Conservation (phyloP, 805 yeast genomes). For the Zygosaccharomyces kombuchaensis region DNA sequence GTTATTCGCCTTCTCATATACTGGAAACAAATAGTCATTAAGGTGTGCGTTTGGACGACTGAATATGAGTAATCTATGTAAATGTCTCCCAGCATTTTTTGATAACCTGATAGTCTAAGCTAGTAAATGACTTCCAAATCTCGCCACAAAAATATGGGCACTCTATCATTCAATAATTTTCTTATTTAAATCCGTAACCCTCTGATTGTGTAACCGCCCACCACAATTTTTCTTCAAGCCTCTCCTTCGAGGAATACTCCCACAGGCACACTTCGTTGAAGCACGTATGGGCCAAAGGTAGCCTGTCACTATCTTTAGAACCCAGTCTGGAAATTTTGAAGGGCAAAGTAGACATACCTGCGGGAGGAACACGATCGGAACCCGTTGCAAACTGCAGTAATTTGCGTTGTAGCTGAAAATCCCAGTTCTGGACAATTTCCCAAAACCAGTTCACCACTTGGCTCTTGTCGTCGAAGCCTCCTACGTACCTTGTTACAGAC, state of each 20-base stretch:
- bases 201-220: constrained; percentile 73
- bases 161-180: neutral
- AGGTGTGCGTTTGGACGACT: no score
- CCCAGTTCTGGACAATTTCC: constrained; percentile 46
- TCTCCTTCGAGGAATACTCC: constrained; percentile 54
- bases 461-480: constrained; percentile 47
- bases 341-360: constrained; percentile 73
- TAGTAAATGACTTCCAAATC: no score
- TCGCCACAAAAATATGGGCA: neutral
- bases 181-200: constrained; percentile 77
- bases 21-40: no score
- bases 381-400: constrained; percentile 81
- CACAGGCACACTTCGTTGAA: constrained; percentile 83
- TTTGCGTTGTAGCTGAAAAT: constrained; percentile 54
- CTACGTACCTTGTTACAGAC: constrained; percentile 68
- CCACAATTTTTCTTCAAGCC: constrained; percentile 53
- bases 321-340: constrained; percentile 63
- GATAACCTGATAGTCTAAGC: no score
- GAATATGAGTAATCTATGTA: no score
- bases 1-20: no score
- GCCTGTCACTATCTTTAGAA: constrained; percentile 34
- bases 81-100: no score
- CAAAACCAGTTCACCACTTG: constrained; percentile 75
- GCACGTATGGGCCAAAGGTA: constrained; percentile 92
- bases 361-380: constrained; percentile 87